A percentile compares a stretch with the other conserved stretches of the same genome.
Evolutionary conservation across 2,329 filamentous ascomycete species (phyloP).

Genomic region (Aspergillus candidus): DNA sequence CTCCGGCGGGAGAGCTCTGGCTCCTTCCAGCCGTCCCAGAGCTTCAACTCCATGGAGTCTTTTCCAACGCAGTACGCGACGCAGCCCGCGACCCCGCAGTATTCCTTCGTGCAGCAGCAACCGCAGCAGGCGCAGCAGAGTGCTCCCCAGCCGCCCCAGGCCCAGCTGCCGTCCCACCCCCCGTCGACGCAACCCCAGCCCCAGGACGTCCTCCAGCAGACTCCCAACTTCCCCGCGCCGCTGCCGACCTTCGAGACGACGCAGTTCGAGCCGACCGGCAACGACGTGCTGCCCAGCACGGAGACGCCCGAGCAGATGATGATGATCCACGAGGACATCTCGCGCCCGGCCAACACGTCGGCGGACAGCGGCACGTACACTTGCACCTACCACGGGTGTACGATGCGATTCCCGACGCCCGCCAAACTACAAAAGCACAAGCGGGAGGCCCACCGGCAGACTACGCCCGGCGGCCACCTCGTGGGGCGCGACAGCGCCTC

Average conservation of each 20-base stretch:
- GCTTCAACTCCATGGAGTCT: conserved; percentile 38
- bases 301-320: conserved; percentile 33
- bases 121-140: conserved; percentile 21
- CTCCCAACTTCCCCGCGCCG: conserved; percentile 54
- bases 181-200: background rate
- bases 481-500: conserved; percentile 42
- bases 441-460: conserved; percentile 80
- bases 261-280: conserved; percentile 57
- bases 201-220: conserved; percentile 36
- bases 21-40: conserved; percentile 30
- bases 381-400: conserved; percentile 91
- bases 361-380: conserved; percentile 88
- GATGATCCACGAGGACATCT: conserved; percentile 25
- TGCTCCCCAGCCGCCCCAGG: too few species aligned
- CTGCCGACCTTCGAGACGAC: conserved; percentile 59
- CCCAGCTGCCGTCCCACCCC: too few species aligned
- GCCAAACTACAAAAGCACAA: conserved; percentile 90
- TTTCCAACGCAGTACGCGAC: conserved; percentile 37
- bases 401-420: conserved; percentile 80
- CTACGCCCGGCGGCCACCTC: conserved; percentile 47
- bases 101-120: conserved; percentile 36
- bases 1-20: conserved; percentile 33
- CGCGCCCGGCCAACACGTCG: conserved; percentile 57
- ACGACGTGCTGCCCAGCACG: conserved; percentile 38
- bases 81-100: conserved; percentile 46